Percentiles rank a stretch among this genome's conserved stretches.
Conservation (phyloP, 768 basidiomycete species). For the Stropharia rugosoannulata region DNA sequence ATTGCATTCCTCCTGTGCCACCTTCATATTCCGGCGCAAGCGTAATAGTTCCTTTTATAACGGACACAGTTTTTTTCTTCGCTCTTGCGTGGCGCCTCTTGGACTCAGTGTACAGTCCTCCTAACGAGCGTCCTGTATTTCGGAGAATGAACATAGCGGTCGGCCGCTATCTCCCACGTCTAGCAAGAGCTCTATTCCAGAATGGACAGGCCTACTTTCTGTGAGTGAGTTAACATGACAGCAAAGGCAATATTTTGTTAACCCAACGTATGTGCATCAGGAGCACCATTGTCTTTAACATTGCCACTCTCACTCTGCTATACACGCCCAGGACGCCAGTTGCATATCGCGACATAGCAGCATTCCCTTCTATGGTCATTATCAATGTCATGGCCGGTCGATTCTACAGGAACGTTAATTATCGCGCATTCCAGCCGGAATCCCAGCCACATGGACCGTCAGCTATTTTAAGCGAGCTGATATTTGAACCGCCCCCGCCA, state of each 20-base stretch:
- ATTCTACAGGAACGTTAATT: background rate
- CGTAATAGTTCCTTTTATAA: constrained; percentile 13
- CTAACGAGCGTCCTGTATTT: background rate
- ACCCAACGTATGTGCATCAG: no score
- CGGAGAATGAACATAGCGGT: background rate
- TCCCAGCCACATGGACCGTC: no score
- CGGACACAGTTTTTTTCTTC: constrained; percentile 27
- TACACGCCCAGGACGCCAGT: background rate
- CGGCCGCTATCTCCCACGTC: background rate
- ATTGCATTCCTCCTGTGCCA: constrained; percentile 17
- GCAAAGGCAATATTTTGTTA: no score
- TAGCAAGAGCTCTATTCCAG: background rate
- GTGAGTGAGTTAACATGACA: no score
- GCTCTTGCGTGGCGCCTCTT: constrained; percentile 22
- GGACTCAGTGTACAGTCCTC: background rate
- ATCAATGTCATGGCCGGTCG: constrained; percentile 1
- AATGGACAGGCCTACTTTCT: background rate
- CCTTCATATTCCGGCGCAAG: constrained; percentile 11
- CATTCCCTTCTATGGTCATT: background rate
- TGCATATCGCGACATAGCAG: background rate
- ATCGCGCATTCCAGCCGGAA: background rate
- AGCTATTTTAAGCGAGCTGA: no score
- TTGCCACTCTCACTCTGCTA: background rate
- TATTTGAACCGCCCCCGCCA: no score
- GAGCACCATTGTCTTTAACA: background rate